These are phyloP conservation scores for Citrus unshiu DNA, from an alignment of 345 rosid genomes.

Conservation along the genomic window DNA sequence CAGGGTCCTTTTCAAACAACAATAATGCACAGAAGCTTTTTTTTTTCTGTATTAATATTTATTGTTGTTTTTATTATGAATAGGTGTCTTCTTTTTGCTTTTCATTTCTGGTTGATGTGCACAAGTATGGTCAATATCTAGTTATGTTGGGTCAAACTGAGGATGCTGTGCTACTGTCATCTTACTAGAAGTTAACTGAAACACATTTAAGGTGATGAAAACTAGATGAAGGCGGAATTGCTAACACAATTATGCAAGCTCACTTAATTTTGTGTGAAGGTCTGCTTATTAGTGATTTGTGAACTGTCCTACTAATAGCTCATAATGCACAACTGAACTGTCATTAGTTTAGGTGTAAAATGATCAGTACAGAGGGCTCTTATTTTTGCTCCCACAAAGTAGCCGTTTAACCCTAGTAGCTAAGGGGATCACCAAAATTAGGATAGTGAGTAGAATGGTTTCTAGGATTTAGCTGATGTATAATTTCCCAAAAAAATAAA, in stretches of 20 bases:
- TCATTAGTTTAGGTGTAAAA: too few species aligned
- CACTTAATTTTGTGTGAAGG: not conserved
- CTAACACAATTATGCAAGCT: not conserved
- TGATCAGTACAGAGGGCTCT: too few species aligned
- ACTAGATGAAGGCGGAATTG: not conserved
- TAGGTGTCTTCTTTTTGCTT: not conserved
- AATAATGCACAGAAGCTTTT: not conserved
- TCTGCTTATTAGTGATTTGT: too few species aligned
- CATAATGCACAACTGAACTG: not conserved
- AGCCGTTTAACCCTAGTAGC: not conserved
- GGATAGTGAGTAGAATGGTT: not conserved
- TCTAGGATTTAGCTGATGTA: not conserved
- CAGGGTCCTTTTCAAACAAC: not conserved
- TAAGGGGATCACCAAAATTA: not conserved
- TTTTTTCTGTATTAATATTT: not conserved
- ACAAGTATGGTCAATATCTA: too few species aligned
- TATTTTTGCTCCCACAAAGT: too few species aligned
- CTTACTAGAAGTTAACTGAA: not conserved
- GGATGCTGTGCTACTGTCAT: not conserved
- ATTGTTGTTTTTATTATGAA: not conserved
- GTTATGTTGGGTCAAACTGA: not conserved
- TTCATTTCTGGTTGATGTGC: not conserved
- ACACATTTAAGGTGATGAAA: not conserved
- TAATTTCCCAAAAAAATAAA: too few species aligned
- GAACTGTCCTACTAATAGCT: too few species aligned